Evolutionary conservation across 1,284 basidiomycete genomes (phyloP).

Genomic region (Apiotrichum gamsii): DNA sequence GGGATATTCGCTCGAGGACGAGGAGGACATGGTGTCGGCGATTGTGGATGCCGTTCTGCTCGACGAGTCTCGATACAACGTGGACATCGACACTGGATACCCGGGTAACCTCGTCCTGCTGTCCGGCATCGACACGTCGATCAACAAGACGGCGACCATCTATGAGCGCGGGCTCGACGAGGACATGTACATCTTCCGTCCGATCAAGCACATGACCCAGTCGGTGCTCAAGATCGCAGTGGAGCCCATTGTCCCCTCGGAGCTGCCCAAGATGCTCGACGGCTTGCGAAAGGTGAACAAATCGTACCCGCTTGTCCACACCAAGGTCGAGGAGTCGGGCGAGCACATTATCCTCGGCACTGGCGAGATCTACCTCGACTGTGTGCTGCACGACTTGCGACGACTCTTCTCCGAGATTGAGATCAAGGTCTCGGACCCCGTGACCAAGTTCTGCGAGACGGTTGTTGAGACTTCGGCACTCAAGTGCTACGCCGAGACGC

Average conservation of each 20-base stretch:
- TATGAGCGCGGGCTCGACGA: conserved; percentile 62
- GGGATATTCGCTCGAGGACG: conserved; percentile 92
- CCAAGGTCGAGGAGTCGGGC: conserved; percentile 97
- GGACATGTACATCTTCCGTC: conserved; percentile 87
- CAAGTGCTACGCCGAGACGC: conserved; percentile 97
- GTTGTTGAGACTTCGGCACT: conserved; percentile 95
- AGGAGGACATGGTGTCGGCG: conserved; percentile 94
- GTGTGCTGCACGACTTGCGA: conserved; percentile 91
- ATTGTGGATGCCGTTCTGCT: conserved; percentile 83
- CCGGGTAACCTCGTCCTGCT: conserved; percentile 91
- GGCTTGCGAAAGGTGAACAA: conserved; percentile 96
- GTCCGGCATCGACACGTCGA: conserved; percentile 86
- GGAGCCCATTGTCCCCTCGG: conserved; percentile 94
- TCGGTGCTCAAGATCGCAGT: conserved; percentile 98
- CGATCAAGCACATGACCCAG: conserved; percentile 92
- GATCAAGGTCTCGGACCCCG: conserved; percentile 98
- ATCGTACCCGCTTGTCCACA: conserved; percentile 86
- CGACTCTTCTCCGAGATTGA: conserved; percentile 94
- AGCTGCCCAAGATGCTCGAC: conserved; percentile 97
- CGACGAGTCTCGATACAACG: conserved; percentile 82
- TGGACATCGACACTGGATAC: conserved; percentile 78
- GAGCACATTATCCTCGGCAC: conserved; percentile 97
- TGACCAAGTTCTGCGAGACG: conserved; percentile 97
- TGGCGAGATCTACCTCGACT: conserved; percentile 94
- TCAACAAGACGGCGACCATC: conserved; percentile 90